phyloP scores from a whole-genome alignment of 495 filamentous ascomycete genomes.

The Penicillium egyptiacum region DNA sequence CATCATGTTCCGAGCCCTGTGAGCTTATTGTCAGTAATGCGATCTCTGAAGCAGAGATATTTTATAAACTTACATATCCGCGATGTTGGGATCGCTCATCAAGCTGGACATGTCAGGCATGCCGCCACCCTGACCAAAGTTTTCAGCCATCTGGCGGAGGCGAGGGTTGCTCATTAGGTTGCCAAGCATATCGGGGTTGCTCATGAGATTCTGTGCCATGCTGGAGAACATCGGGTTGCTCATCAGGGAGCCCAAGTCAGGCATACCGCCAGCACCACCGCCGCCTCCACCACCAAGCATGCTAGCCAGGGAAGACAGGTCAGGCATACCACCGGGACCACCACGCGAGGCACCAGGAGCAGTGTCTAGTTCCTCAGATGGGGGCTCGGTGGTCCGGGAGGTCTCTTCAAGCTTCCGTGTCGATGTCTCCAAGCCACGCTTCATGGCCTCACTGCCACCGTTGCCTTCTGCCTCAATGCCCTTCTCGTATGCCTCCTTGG shows the following conservation, averaged over 20 bases:
- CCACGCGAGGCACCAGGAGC: constrained; percentile 47
- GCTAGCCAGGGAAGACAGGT: constrained; percentile 67
- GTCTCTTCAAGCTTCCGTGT: constrained; percentile 76
- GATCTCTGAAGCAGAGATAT: not conserved
- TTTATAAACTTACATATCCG: constrained; percentile 75
- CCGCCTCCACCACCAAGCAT: constrained; percentile 66
- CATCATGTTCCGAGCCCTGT: constrained; percentile 77
- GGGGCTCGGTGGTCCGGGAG: constrained; percentile 49
- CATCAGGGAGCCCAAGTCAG: constrained; percentile 83
- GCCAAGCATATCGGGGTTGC: constrained; percentile 85
- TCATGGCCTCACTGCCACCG: constrained; percentile 80
- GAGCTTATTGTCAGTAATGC: constrained; percentile 16
- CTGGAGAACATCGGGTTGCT: constrained; percentile 94
- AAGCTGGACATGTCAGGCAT: constrained; percentile 77
- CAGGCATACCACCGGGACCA: constrained; percentile 73
- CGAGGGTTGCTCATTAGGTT: constrained; percentile 94
- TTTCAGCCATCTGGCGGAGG: constrained; percentile 71
- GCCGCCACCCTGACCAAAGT: constrained; percentile 60
- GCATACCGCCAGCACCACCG: constrained; percentile 74
- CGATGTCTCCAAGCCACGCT: constrained; percentile 90
- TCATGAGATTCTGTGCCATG: constrained; percentile 97
- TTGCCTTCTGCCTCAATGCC: constrained; percentile 94
- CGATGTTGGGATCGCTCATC: constrained; percentile 89
- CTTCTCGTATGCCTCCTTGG: constrained; percentile 90
- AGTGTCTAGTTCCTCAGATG: constrained; percentile 50